These are phyloP conservation scores for Apodospora peruviana DNA, from an alignment of 495 filamentous ascomycete genomes.

Conservation along the genomic window DNA sequence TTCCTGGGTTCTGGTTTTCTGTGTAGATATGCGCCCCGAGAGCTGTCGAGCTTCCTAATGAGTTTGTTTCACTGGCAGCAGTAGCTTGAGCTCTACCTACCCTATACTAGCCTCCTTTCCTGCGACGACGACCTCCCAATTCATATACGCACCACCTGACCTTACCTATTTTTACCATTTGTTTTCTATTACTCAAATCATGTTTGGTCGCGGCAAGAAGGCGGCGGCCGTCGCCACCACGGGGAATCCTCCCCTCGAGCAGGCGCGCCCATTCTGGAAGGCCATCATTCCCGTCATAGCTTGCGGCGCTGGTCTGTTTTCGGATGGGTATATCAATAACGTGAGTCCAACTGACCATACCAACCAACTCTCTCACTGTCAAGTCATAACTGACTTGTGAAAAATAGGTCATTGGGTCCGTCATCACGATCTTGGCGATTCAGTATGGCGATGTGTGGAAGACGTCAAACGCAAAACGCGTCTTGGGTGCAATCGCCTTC, in stretches of 20 bases:
- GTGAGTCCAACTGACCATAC: conserved; percentile 21
- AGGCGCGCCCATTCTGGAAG: conserved; percentile 12
- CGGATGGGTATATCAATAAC: conserved; percentile 86
- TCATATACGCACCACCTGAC: no score
- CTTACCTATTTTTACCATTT: no score
- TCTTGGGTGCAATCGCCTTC: conserved; percentile 77
- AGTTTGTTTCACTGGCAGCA: no score
- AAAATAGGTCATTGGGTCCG: conserved; percentile 70
- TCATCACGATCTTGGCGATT: conserved; percentile 60
- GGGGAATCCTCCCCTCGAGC: neutral
- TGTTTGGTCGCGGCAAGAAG: no score
- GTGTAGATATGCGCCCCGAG: no score
- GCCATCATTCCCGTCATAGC: conserved; percentile 54
- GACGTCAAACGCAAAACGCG: conserved; percentile 58
- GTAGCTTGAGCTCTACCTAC: no score
- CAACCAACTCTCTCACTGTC: neutral
- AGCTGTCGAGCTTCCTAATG: no score
- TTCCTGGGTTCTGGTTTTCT: no score
- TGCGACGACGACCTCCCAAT: no score
- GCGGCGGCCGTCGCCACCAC: no score
- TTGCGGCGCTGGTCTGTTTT: conserved; percentile 85
- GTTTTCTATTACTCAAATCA: no score
- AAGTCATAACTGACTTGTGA: neutral
- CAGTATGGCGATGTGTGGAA: conserved; percentile 63
- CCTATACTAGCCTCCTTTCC: no score